Evolutionary conservation across 2,329 filamentous ascomycete species (phyloP).

Genomic region (Alternaria metachromatica): DNA sequence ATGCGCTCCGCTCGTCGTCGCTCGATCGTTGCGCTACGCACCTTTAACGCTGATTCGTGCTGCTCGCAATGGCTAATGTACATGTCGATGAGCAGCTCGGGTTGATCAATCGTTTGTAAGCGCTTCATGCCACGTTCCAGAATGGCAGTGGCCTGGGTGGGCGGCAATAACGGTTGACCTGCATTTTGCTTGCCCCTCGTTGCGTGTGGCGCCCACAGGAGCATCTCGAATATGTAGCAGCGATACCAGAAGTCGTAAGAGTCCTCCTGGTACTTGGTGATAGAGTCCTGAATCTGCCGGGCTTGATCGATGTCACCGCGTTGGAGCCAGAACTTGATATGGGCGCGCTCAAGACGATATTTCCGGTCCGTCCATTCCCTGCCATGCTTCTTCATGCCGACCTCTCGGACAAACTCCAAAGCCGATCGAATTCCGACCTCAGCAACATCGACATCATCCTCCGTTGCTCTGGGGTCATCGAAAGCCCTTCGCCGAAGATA

Average conservation of each 20-base stretch:
- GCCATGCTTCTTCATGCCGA: slow-evolving; percentile 79
- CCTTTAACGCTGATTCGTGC: slow-evolving; percentile 78
- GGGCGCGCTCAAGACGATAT: slow-evolving; percentile 87
- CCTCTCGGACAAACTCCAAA: slow-evolving; percentile 79
- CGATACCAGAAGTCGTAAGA: slow-evolving; percentile 93
- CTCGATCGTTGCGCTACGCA: slow-evolving; percentile 76
- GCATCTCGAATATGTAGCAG: slow-evolving; percentile 92
- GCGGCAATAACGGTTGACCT: slow-evolving; percentile 61
- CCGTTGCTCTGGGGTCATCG: slow-evolving; percentile 70
- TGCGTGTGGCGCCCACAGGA: slow-evolving; percentile 67
- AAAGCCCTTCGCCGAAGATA: slow-evolving; percentile 89
- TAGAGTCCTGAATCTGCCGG: slow-evolving; percentile 75
- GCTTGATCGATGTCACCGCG: slow-evolving; percentile 79
- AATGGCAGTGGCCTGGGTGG: slow-evolving; percentile 76
- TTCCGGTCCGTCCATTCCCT: slow-evolving; percentile 80
- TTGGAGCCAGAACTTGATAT: slow-evolving; percentile 89
- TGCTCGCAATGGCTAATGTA: slow-evolving; percentile 85
- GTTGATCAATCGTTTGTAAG: slow-evolving; percentile 72
- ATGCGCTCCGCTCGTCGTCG: slow-evolving; percentile 66
- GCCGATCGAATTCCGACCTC: slow-evolving; percentile 88
- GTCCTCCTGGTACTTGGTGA: slow-evolving; percentile 73
- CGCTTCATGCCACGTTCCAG: slow-evolving; percentile 72
- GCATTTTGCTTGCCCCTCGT: slow-evolving; percentile 59
- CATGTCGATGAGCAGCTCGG: slow-evolving; percentile 76
- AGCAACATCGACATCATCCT: slow-evolving; percentile 82